phyloP scores from a whole-genome alignment of 1,284 basidiomycete genomes.

The Irpex sp. region DNA sequence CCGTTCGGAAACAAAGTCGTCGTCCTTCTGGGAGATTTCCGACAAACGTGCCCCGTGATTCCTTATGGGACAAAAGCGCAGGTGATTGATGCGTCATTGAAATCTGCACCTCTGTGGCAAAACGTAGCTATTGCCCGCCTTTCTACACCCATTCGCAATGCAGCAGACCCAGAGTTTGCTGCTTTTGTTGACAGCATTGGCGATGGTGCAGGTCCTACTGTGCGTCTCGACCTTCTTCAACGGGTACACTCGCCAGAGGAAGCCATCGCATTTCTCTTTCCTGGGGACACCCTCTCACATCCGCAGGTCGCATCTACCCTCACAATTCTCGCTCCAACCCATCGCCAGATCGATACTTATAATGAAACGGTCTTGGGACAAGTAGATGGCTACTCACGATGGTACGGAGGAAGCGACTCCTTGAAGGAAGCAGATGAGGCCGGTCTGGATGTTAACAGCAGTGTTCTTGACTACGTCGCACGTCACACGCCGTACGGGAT shows the following conservation, averaged over 20 bases:
- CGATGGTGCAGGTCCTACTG: slow-evolving; percentile 29
- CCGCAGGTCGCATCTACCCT: no score
- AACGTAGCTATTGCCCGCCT: slow-evolving; percentile 26
- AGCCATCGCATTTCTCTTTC: slow-evolving; percentile 15
- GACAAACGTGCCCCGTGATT: slow-evolving; percentile 36
- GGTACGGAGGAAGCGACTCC: no score
- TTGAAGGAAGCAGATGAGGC: no score
- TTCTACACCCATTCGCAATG: slow-evolving; percentile 33
- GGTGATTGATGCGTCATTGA: slow-evolving; percentile 33
- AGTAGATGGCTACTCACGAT: no score
- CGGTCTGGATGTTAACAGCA: no score
- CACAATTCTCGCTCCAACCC: no score
- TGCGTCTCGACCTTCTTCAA: slow-evolving; percentile 22
- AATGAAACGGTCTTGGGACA: no score
- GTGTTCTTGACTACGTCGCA: slow-evolving; percentile 27
- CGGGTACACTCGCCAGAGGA: slow-evolving; percentile 12
- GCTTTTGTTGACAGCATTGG: slow-evolving; percentile 35
- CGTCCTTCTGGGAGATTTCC: slow-evolving; percentile 35
- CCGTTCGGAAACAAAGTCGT: slow-evolving; percentile 36
- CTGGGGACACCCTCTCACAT: no score
- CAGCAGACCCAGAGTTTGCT: slow-evolving; percentile 32
- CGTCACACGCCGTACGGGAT: slow-evolving; percentile 25
- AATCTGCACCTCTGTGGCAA: slow-evolving; percentile 32
- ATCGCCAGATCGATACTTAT: no score
- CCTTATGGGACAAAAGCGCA: slow-evolving; percentile 24